phyloP scores from a whole-genome alignment of 345 rosid species.

The Populus alba region DNA sequence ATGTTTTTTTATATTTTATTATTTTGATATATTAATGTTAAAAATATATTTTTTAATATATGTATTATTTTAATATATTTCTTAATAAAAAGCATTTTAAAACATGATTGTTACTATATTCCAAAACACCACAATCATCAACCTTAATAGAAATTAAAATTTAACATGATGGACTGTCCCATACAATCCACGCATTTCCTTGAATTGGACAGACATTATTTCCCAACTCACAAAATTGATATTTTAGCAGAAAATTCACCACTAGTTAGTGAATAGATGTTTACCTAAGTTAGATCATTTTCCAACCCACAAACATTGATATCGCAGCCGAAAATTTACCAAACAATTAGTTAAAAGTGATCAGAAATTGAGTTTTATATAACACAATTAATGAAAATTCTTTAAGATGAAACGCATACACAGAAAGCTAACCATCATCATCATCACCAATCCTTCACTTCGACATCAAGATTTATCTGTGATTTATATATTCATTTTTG shows the following conservation, averaged over 20 bases:
- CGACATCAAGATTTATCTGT: not conserved
- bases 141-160: too few relatives aligned
- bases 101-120: too few relatives aligned
- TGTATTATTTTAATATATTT: too few relatives aligned
- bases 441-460: not conserved
- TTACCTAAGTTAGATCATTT: not conserved
- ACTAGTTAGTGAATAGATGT: not conserved
- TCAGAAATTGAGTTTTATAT: not conserved
- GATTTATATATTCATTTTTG: not conserved
- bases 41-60: too few relatives aligned
- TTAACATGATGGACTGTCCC: too few relatives aligned
- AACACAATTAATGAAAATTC: not conserved
- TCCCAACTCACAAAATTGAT: not conserved
- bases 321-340: not conserved
- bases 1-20: too few relatives aligned
- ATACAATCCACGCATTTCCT: not conserved
- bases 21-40: accelerated
- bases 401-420: not conserved
- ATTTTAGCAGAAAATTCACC: not conserved
- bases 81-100: accelerated
- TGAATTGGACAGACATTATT: not conserved
- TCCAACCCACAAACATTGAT: not conserved
- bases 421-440: not conserved
- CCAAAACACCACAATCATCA: too few relatives aligned
- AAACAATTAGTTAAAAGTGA: not conserved